These are phyloP conservation scores for Termitomyces sp. DNA, from an alignment of 768 basidiomycete species.

Conservation along the genomic window DNA sequence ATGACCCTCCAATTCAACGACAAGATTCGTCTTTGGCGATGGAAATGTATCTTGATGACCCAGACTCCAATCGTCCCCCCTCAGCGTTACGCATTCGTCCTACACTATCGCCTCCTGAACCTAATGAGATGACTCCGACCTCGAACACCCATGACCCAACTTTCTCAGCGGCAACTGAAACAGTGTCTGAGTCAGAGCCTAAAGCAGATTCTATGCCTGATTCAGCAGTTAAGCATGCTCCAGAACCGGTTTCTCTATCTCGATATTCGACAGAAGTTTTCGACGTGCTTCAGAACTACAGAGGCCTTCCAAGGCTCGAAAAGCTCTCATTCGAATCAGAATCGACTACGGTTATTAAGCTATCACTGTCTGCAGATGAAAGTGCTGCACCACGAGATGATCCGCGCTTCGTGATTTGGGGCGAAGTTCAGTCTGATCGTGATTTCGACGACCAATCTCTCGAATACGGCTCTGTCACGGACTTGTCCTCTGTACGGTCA, in stretches of 20 bases:
- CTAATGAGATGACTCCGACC: conserved; percentile 9
- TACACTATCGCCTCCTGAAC: conserved; percentile 6
- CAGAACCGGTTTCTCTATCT: conserved; percentile 49
- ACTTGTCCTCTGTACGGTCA: conserved; percentile 21
- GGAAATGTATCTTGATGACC: conserved; percentile 12
- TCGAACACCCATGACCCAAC: conserved; percentile 6
- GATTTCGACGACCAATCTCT: conserved; percentile 26
- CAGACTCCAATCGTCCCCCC: conserved; percentile 17
- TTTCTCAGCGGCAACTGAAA: conserved; percentile 4
- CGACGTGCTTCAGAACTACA: conserved; percentile 75
- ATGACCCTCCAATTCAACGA: conserved; percentile 17
- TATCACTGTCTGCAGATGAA: conserved; percentile 62
- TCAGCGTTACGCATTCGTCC: conserved; percentile 20
- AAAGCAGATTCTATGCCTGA: background rate
- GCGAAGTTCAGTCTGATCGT: conserved; percentile 39
- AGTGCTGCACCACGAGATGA: conserved; percentile 77
- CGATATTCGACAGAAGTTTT: conserved; percentile 73
- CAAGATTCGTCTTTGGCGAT: conserved; percentile 9
- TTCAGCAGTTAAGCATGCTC: conserved; percentile 28
- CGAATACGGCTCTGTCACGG: conserved; percentile 29
- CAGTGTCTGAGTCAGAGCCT: conserved; percentile 13
- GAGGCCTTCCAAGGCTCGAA: conserved; percentile 70
- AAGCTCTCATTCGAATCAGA: conserved; percentile 49
- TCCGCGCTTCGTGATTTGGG: conserved; percentile 91
- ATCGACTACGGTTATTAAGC: conserved; percentile 64